Base-by-base conservation (phyloP, 805 yeast species). In the Ogataea naganishii region DNA sequence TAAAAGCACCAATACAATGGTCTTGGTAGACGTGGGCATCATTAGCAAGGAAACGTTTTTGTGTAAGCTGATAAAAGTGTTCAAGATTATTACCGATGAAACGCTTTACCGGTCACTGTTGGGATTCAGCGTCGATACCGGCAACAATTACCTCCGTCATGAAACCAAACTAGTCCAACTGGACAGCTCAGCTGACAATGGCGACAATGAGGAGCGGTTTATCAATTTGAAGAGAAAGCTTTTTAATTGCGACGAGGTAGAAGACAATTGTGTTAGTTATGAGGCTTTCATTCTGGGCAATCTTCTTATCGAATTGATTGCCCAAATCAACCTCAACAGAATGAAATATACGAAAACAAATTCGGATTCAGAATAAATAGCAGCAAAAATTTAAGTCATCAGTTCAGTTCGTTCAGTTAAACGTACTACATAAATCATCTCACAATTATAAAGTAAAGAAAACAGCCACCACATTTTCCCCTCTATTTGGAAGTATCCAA, bases 401-500 rank as follows among this genome's bases (percentile, higher is more conserved):
- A n/a, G n/a, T n/a, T n/a, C n/a, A n/a, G n/a, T n/a, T n/a, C n/a
- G n/a, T n/a, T n/a, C n/a, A n/a, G n/a, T n/a, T n/a, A n/a, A n/a
- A n/a, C n/a, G n/a, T n/a, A n/a, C n/a, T n/a, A n/a, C n/a, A n/a
- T n/a, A n/a, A n/a, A n/a, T n/a, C n/a, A n/a, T n/a, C n/a, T n/a
- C n/a, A n/a, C n/a, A n/a, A n/a, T n/a, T n/a, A n/a, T n/a, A n/a
- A n/a, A n/a, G n/a, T n/a, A n/a, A n/a, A n/a, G n/a, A n/a, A n/a
- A n/a, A n/a, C n/a, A n/a, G n/a, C n/a, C n/a, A n/a, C n/a, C n/a
- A n/a, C n/a, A n/a, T n/a, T n/a, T n/a, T n/a, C n/a, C n/a, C n/a
- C n/a, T n/a, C n/a, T 41, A 64, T 45, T 58, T 60, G 29, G 66
- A 51, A 18, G 75, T 69, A 56, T 73, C 80, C 42, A 73, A 72